Evolutionary conservation across 148 eudicot species (phyloP).

Genomic region (Rhododendron vialii): DNA sequence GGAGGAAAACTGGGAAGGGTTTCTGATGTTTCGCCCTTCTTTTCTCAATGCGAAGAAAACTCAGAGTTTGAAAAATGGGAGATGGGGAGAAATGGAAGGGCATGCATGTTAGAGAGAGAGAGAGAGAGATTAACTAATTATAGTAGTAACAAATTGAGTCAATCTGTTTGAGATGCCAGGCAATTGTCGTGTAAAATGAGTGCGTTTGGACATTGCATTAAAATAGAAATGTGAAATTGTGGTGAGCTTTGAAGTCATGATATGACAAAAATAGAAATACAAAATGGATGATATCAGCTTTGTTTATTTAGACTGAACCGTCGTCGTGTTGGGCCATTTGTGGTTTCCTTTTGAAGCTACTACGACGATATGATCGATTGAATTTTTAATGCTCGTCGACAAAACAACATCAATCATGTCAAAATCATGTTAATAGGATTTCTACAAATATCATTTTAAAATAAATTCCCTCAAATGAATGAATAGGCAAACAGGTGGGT

Average conservation of each 20-base stretch:
- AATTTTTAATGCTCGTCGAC: too few species aligned
- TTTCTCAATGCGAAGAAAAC: constrained; percentile 30
- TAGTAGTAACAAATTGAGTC: not conserved
- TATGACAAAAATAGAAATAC: not conserved
- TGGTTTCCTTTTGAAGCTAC: too few species aligned
- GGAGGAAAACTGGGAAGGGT: constrained; percentile 24
- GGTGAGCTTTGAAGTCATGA: not conserved
- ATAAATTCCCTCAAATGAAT: too few species aligned
- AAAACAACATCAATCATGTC: too few species aligned
- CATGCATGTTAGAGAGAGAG: not conserved
- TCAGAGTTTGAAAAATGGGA: constrained; percentile 3
- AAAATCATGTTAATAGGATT: too few species aligned
- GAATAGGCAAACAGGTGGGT: too few species aligned
- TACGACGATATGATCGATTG: too few species aligned
- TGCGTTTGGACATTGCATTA: too few species aligned
- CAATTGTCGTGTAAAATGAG: not conserved
- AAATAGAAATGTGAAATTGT: not conserved
- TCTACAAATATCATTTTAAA: too few species aligned
- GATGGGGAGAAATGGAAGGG: constrained; percentile 34
- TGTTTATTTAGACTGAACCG: too few species aligned
- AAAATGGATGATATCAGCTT: not conserved
- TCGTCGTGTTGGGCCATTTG: too few species aligned
- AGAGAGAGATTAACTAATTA: constrained; percentile 16
- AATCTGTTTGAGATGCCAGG: not conserved
- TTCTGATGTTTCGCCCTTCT: constrained; percentile 29